Evolutionary conservation across 1,284 basidiomycete species (phyloP), one percentile per base, ranked within the genome.

Genomic region (Irpex sp.): DNA sequence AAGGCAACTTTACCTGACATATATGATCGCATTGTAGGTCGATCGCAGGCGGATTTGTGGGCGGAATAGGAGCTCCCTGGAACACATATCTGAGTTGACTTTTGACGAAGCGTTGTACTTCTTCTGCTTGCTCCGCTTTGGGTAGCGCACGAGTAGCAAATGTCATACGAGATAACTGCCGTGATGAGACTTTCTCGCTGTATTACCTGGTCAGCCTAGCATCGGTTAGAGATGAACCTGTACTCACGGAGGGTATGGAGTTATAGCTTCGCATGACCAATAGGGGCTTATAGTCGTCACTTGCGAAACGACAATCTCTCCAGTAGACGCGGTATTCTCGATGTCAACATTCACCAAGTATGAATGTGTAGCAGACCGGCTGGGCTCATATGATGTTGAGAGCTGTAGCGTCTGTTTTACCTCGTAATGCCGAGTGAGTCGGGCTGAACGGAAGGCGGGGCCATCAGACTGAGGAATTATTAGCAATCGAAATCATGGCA

Each of bases 341-440:
- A 90, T 68, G 64, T 87, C 84, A 6, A 93, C 68, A 60, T 82
- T 79, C n/a, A 92, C 61, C 4, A 79, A 68, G 71, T 86, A 92
- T 36, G 80, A 69, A 64, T 82, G 69, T 15, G 85, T 81, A n/a
- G 71, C 66, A 5, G 79, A 78, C 26, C 76, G 76, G 55, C 81
- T 84, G 2, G 88, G 86, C 44, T 76, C 75, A 19, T 82, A 80
- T 2, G 73, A 77, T 2, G 82, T 79, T 1, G 80, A 78, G 26
- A 85, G 70, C 34, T 83, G 77, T 17, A 93, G 73, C 4, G 87
- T 75, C 15, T 84, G 80, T 34, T 77, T 76, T 21, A 92, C 86
- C 66, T 87, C 82, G 69, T 86, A 88, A 47, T 75, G 71, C 58
- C 84, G 82, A n/a, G 79, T 79, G 11, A 88, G 77, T 47, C 82